These are phyloP conservation scores for Pseudomassariella vexata DNA, from an alignment of 2,329 filamentous ascomycete genomes.

Conservation along the genomic window DNA sequence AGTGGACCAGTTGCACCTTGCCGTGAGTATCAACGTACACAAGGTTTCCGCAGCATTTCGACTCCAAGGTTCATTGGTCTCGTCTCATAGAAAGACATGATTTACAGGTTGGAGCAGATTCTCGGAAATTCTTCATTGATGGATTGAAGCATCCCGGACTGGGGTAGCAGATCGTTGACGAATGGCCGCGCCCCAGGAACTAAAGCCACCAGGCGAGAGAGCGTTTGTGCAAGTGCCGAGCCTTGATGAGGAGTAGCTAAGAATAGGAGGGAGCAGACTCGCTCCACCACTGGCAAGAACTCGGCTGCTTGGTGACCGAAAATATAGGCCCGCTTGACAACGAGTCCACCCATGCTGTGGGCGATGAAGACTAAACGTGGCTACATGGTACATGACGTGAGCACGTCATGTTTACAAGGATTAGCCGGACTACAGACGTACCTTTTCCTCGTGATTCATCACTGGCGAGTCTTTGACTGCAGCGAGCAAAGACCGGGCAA, in stretches of 20 bases:
- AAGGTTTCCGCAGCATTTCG: conserved; percentile 19
- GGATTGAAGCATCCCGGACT: conserved; percentile 19
- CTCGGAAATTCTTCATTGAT: conserved; percentile 30
- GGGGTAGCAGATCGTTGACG: conserved; percentile 20
- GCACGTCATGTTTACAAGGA: neutral
- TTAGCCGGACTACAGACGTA: neutral
- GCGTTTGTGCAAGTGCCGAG: conserved; percentile 17
- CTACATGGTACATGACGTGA: conserved; percentile 6
- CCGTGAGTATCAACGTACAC: conserved; percentile 18
- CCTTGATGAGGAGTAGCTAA: conserved; percentile 31
- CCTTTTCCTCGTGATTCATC: too few species aligned
- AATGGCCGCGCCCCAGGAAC: conserved; percentile 19
- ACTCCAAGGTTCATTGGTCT: conserved; percentile 17
- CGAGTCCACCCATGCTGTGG: conserved; percentile 33
- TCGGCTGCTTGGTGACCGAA: conserved; percentile 15
- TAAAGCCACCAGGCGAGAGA: conserved; percentile 17
- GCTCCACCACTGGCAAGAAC: conserved; percentile 14
- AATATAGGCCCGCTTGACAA: conserved; percentile 29
- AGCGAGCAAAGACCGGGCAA: conserved; percentile 22
- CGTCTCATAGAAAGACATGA: conserved; percentile 28
- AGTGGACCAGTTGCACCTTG: conserved; percentile 20
- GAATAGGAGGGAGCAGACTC: conserved; percentile 27
- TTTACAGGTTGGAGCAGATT: conserved; percentile 12
- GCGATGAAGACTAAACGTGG: conserved; percentile 24
- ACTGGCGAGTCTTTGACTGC: conserved; percentile 20